phyloP scores from a whole-genome alignment of 495 filamentous ascomycete species.

The Sabuloglossum arenarium region DNA sequence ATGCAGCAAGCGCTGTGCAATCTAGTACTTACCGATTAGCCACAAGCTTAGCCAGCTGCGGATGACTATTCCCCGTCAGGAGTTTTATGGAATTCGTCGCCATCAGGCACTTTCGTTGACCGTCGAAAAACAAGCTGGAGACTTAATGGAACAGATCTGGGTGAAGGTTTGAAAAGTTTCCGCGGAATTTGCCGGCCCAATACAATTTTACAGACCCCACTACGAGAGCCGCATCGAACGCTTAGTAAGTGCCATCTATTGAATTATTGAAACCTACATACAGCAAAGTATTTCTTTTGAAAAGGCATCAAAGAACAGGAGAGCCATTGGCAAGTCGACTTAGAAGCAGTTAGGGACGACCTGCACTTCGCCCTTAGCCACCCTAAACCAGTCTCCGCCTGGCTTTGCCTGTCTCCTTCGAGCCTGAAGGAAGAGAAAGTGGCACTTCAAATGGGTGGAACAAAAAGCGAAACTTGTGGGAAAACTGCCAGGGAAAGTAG shows the following conservation, averaged over 20 bases:
- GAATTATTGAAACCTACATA: neutral
- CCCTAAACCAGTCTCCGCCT: neutral
- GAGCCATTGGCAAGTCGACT: neutral
- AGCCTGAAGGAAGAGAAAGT: neutral
- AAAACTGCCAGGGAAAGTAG: neutral
- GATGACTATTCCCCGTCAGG: constrained; percentile 89
- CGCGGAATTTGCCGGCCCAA: neutral
- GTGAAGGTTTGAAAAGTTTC: neutral
- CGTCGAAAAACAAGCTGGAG: too few relatives aligned
- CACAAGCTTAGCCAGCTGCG: constrained; percentile 68
- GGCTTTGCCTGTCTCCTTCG: neutral
- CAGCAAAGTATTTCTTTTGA: neutral
- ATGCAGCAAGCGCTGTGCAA: neutral
- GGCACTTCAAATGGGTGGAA: neutral
- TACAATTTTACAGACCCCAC: neutral
- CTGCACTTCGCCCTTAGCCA: neutral
- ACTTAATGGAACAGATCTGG: too few relatives aligned
- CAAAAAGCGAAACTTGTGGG: neutral
- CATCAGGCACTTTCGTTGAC: constrained; percentile 23
- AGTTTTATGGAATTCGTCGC: constrained; percentile 86
- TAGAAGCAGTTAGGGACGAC: neutral
- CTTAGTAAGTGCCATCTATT: neutral
- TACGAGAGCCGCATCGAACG: neutral
- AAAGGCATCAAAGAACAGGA: neutral
- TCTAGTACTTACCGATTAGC: constrained; percentile 53